phyloP scores from a whole-genome alignment of 2,329 filamentous ascomycete genomes.

The Dactylellina parvicollis region DNA sequence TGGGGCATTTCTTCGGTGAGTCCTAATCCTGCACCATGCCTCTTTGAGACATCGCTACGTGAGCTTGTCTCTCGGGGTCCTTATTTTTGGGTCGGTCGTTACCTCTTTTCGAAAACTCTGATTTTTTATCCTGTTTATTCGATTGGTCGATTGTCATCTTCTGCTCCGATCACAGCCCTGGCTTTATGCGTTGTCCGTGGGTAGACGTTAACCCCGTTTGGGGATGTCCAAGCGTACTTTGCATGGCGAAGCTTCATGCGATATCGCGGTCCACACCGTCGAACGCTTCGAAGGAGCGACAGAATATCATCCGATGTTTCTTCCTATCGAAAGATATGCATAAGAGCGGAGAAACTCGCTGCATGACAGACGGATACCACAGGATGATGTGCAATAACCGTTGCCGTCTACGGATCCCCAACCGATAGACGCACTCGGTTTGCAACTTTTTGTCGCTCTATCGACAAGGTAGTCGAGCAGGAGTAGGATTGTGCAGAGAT shows the following conservation, averaged over 20 bases:
- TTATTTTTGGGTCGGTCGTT: constrained; percentile 26
- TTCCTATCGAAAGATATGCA: constrained; percentile 21
- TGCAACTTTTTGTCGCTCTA: not conserved
- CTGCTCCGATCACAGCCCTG: not conserved
- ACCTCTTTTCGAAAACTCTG: constrained; percentile 31
- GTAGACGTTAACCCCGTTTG: constrained; percentile 40
- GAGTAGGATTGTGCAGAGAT: constrained; percentile 3
- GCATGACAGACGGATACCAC: constrained; percentile 30
- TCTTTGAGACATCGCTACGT: constrained; percentile 2
- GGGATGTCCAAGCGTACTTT: constrained; percentile 45
- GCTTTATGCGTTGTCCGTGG: constrained; percentile 40
- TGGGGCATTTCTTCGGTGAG: constrained; percentile 71
- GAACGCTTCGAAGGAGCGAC: not conserved
- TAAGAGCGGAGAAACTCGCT: constrained; percentile 23
- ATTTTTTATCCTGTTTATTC: too few relatives aligned
- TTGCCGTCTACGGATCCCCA: not conserved
- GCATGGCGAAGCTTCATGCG: constrained; percentile 42
- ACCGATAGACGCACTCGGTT: not conserved
- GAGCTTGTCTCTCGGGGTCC: constrained; percentile 4
- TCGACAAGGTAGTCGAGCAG: too few relatives aligned
- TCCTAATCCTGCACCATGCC: constrained; percentile 16
- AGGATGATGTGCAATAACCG: constrained; percentile 17
- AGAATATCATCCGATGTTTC: constrained; percentile 40
- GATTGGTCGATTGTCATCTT: not conserved
- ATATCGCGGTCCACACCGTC: constrained; percentile 19